Evolutionary conservation across 2,329 filamentous ascomycete species (phyloP), one percentile per base, ranked within the genome.

Genomic region (Colletotrichum incanum): DNA sequence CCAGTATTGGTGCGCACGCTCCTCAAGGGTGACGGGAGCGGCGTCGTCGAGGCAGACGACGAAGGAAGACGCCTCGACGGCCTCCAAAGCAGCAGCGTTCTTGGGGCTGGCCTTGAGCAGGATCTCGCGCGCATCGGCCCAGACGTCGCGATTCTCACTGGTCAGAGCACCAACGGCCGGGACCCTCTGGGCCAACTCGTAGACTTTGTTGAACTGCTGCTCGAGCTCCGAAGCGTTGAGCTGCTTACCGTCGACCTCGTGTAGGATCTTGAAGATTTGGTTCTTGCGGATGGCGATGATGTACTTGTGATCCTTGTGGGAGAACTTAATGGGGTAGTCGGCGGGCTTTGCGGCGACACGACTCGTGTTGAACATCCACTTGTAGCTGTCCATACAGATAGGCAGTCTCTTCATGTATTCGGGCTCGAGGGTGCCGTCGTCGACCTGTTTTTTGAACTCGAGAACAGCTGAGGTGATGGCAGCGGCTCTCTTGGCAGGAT

Each of bases 321-420:
- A 84, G 84, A 93, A 98, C 85, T 98, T 98, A 80, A 93, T 86
- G 12, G 94, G 93, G 79, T 94, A 91, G 81, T 99, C 96, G 43
- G 91, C 89, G 16, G 94, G 93, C 78, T 92, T 93, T 65, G 93
- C 93, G 39, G 96, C 93, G 50, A 98, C 92, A 77, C 96, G 93
- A 83, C 91, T 93, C 83, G 90, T 91, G 84, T 99, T 98, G 90
- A 99, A 99, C 96, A 99, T 99, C 90, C 92, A 98, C 86, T 98
- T 88, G 87, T 98, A 98, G 80, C 94, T 96, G 87, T 95, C 95
- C 96, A 99, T 99, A 83, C 95, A 96, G 80, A 98, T 96, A 72
- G 96, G 96, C 72, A 97, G 89, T 85, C 95, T 95, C 87, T 97
- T 97, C 95, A 99, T 98, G 86, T 98, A 98, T 84, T 99, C 96